These are phyloP conservation scores for Excoecaria cochinchinensis DNA, from an alignment of 345 rosid genomes.

Conservation along the genomic window DNA sequence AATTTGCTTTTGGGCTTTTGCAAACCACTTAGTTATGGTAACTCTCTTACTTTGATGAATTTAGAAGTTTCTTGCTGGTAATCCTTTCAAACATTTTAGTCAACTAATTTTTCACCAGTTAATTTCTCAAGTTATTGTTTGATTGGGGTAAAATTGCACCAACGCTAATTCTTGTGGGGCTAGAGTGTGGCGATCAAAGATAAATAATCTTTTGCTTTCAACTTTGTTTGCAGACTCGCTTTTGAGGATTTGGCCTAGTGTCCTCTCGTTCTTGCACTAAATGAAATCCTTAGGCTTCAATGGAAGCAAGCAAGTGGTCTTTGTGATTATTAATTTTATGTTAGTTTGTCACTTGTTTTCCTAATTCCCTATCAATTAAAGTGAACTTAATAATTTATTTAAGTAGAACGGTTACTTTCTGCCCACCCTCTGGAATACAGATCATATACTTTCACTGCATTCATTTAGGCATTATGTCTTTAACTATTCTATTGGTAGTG, in stretches of 20 bases:
- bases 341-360: neutral
- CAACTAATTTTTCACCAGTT: too few species aligned
- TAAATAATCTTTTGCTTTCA: too few species aligned
- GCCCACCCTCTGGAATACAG: neutral
- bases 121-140: neutral
- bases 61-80: neutral
- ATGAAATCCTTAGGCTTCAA: neutral
- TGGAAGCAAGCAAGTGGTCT: conserved; percentile 2
- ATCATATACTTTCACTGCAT: neutral
- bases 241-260: too few species aligned
- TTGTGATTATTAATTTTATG: neutral
- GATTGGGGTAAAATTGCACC: neutral
- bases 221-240: too few species aligned
- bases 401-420: neutral
- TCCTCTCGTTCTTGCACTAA: neutral
- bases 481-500: neutral
- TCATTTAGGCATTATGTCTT: neutral
- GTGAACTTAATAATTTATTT: neutral
- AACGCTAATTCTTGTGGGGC: too few species aligned
- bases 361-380: neutral
- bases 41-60: neutral
- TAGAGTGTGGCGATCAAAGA: too few species aligned
- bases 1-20: neutral
- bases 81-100: too few species aligned
- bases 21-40: neutral